phyloP scores from a whole-genome alignment of 148 eudicot species.

The Cornus suecica region DNA sequence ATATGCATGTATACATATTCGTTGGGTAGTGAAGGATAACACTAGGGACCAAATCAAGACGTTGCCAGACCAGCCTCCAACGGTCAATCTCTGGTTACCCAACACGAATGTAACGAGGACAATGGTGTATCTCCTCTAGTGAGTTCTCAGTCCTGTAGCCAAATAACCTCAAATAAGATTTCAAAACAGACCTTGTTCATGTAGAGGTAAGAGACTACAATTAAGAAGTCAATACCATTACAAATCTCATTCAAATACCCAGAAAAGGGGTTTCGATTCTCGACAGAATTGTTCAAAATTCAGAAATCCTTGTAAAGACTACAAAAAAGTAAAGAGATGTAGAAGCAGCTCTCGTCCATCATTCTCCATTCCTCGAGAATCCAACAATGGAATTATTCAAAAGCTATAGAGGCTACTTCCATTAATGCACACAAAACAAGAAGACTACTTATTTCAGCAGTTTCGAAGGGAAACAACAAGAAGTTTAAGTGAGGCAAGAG shows the following conservation, averaged over 20 bases:
- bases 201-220: no score
- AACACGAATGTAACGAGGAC: no score
- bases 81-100: no score
- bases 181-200: no score
- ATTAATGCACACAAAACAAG: conserved; percentile 15
- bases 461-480: neutral
- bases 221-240: neutral
- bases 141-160: no score
- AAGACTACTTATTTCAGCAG: neutral
- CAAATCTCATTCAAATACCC: neutral
- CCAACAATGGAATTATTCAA: conserved; percentile 52
- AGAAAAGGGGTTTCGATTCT: neutral
- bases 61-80: no score
- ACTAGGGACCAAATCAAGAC: no score
- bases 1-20: no score
- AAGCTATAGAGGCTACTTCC: conserved; percentile 39
- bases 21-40: no score
- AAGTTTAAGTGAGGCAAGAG: conserved; percentile 67
- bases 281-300: neutral
- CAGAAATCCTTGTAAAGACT: neutral
- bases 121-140: no score
- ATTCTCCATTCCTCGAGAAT: conserved; percentile 18
- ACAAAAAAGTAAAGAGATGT: neutral
- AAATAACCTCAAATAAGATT: no score
- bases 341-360: conserved; percentile 29